phyloP scores from a whole-genome alignment of 805 yeast genomes.

The Yarrowia porcina region DNA sequence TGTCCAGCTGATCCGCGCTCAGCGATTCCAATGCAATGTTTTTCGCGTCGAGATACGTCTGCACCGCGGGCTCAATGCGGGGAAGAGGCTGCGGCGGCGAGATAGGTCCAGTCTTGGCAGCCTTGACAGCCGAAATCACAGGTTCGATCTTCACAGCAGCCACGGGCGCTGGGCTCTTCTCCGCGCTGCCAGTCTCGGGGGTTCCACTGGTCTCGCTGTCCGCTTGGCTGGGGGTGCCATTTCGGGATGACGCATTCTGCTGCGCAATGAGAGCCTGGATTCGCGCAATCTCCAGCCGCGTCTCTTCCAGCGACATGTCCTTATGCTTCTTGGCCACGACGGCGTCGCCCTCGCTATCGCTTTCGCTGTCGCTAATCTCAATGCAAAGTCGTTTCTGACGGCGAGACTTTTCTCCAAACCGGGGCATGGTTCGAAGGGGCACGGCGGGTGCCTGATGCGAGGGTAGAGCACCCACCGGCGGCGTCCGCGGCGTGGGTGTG shows the following conservation, averaged over 20 bases:
- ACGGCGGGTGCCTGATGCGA: not conserved
- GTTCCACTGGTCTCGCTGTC: not conserved
- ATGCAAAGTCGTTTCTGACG: slow-evolving; percentile 18
- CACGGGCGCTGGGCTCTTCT: not conserved
- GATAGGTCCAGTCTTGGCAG: not conserved
- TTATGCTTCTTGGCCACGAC: not conserved
- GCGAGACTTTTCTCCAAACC: slow-evolving; percentile 6
- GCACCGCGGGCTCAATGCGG: not conserved
- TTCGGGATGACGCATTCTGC: not conserved
- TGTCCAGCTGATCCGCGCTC: slow-evolving; percentile 11
- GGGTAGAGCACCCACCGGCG: not conserved
- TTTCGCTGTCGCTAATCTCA: slow-evolving; percentile 3
- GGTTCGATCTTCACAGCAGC: not conserved
- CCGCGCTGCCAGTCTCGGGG: not conserved
- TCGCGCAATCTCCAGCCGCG: slow-evolving; percentile 23
- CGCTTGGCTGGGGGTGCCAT: not conserved
- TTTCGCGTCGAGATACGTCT: not conserved
- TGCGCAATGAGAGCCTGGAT: slow-evolving; percentile 22
- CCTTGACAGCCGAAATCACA: not conserved
- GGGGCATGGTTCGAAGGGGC: not conserved
- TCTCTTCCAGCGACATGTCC: slow-evolving; percentile 18
- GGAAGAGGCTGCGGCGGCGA: not conserved
- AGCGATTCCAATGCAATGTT: slow-evolving; percentile 9
- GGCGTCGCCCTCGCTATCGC: not conserved
- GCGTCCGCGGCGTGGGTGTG: not conserved